Conservation (phyloP, 2,329 filamentous ascomycete species). For the Plenodomus lindquistii region DNA sequence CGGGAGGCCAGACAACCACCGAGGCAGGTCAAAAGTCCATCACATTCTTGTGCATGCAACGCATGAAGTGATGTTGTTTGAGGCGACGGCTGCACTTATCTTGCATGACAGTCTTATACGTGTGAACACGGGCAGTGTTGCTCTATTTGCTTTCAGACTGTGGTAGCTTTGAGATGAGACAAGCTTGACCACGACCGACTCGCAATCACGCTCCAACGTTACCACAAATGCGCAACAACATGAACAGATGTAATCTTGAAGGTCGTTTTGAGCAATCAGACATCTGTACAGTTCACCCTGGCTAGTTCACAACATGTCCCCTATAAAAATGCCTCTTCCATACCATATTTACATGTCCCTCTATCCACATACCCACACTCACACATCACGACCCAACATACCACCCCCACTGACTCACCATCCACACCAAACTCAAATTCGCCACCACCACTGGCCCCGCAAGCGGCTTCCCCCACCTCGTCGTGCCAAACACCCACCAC, state of each 20-base stretch:
- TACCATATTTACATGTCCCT: not conserved
- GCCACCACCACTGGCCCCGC: slow-evolving; percentile 63
- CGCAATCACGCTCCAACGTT: no score
- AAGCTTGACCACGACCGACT: no score
- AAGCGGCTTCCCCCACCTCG: slow-evolving; percentile 65
- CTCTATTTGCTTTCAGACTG: no score
- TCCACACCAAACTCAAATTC: slow-evolving; percentile 62
- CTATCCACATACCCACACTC: not conserved
- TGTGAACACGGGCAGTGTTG: no score
- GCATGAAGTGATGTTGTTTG: slow-evolving; percentile 5
- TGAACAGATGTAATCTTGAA: no score
- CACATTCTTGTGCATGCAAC: slow-evolving; percentile 2
- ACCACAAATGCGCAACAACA: no score
- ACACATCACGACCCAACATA: slow-evolving; percentile 60
- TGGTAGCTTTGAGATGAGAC: no score
- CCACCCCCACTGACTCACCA: slow-evolving; percentile 67
- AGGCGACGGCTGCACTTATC: slow-evolving; percentile 5
- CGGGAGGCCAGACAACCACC: slow-evolving; percentile 40
- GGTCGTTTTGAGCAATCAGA: no score
- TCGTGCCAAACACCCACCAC: slow-evolving; percentile 77
- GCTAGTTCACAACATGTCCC: not conserved
- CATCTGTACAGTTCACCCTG: no score
- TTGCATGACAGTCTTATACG: no score
- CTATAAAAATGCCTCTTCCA: no score
- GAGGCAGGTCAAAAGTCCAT: slow-evolving; percentile 44